Base-by-base conservation (phyloP, 345 rosid genomes). In the Hibiscus tridactylites region DNA sequence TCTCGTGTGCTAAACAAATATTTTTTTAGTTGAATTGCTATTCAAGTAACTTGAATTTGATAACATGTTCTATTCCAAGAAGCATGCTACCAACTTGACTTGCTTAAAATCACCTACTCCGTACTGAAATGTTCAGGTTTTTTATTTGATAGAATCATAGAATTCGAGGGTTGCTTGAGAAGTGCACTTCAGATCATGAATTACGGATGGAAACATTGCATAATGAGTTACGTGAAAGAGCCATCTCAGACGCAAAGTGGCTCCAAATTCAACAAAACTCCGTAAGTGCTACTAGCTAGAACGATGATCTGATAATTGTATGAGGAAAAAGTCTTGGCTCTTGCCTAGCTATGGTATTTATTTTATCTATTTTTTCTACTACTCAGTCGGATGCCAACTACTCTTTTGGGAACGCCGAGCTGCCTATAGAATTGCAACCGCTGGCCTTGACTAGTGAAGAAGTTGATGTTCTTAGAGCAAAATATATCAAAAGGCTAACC, bases 81-180 rank as follows among this genome's bases (percentile, higher is more conserved):
- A 28, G 15, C 3, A n/a, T 49, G 26, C 26, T 49, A 49, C 26
- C 58, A 26, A 28, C 24, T 67, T 49, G 71, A 49, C 65, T 68
- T 69, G 47, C 33, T 37, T 72, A 44, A 53, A 54, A 54, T 79
- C 42, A 67, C 31, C 8, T 54, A 15, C 6, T 9, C 42, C 12
- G 67, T 64, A 72, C 5, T 77, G 81, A 72, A 76, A 71, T 68
- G 44, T 67, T 52, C 63, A 21, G 64, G 68, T 70, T 64, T 57
- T 73, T 8, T 72, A 68, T 79, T 59, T 82, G 68, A 70, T 86
- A 94, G 98, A 90, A 91, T 83, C 85, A 89, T 71, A 92, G 98
- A 82, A 88, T 92, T 77, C 90, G 87, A 35, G 98, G 98, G 69
- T 87, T 95, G 86, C 97, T 95, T 64, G 99, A 95, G 85, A 95